Evolutionary conservation across 108 stramenopile species (phyloP), one percentile per base, ranked within the genome.

Genomic region (Ochromonas danica): DNA sequence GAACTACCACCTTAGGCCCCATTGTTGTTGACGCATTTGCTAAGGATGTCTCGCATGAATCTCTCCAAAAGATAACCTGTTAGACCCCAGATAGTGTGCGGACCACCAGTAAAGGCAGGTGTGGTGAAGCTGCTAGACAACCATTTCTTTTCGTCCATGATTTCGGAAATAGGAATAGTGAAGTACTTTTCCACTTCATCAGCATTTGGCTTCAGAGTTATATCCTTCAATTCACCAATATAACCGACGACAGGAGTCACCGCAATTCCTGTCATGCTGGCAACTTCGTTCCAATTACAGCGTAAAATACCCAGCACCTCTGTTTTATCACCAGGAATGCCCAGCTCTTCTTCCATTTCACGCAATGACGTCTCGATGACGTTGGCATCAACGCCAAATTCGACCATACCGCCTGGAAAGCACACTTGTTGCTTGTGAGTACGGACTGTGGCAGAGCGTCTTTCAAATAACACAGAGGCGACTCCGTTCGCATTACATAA

Each of bases 291-390:
- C 93, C 93, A 95, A 79, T 95, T 94, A 75, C 93, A 94, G 65
- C 94, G 89, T 67, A 95, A 79, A 3, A 93, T 90, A 1, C 94
- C 94, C 30, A 95, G 63, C 1, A 93, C 91, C 61, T 85, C 81
- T 14, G 84, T 84, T 51, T 81, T 77, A 0, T 82, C 38, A 28
- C 71, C 80, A 0, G 71, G 81, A 57, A 95, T 88, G 30, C 91
- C 94, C 71, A 95, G 93, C 83, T 97, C 96, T 87, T 97, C 96
- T 40, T 93, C 89, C 94, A 97, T 95, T 81, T 97, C 96, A 51
- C 96, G 78, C 25, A 97, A 79, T 63, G 92, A 91, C 38, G 96
- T 95, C 43, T 88, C 86, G 0, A 95, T 91, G 71, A 97, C 95
- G 1, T 92, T 93, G 61, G 83, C 89, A 40, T 95, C 96, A 33